Base-by-base conservation (phyloP, 23 red algal genomes). In the Chondrus crispus region DNA sequence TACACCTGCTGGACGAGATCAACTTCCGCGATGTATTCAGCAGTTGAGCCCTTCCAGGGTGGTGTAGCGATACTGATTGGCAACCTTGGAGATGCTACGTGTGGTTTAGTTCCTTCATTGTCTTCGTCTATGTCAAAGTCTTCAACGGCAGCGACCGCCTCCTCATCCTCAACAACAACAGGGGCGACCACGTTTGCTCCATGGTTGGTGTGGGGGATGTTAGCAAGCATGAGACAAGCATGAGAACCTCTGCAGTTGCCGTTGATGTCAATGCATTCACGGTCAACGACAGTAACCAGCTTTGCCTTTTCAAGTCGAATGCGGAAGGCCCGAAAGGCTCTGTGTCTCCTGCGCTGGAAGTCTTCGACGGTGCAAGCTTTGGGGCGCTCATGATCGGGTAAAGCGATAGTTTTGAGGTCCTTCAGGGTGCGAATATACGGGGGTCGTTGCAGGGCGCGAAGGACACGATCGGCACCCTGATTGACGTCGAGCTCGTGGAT, bases 1-100 rank as follows among this genome's bases (percentile, higher is more conserved):
- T 80, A 90, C 3, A 90, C 87, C 36, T 90, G 87, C 64, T 90
- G 52, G 20, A 90, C 73, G 20, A 90, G 46, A 20, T 72, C 87
- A 26, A 90, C 87, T 50, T 90, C 87, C 62, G 68, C 87, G 26
- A 90, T 32, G 35, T 13, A 66, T 32, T 66, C 35, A 12, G 0
- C 60, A 22, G 26, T 66, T 6, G 60, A 7, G 60, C 60, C 9
- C 9, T n/a, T 66, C 9, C 26, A 8, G 60, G 26, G 26, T 22
- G 18, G 60, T 22, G 60, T 66, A 6, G 60, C 18, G 26, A 0
- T 7, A n/a, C n/a, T n/a, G n/a, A n/a, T n/a, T n/a, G n/a, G n/a
- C 60, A 8, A 6, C 35, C 1, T n/a, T n/a, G 60, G 26, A 66
- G 60, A 8, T 32, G 26, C 60, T 19, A n/a, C 35, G 18, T 8